Evolutionary conservation across 768 basidiomycete genomes (phyloP).

Genomic region (Xerocomus spinulosus): DNA sequence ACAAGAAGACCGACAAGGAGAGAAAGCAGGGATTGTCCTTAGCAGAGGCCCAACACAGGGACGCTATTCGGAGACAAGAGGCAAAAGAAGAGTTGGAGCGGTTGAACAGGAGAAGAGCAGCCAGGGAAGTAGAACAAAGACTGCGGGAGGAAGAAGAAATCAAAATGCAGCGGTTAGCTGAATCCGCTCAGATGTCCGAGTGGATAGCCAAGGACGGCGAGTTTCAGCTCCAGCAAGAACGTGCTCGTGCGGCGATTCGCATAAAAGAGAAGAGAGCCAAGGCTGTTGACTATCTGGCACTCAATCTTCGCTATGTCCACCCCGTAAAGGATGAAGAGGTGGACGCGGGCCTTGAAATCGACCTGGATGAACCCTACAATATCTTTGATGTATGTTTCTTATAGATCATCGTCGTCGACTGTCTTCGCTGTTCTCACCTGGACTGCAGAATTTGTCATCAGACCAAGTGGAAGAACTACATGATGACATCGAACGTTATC

Average conservation of each 20-base stretch:
- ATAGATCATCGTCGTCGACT: not conserved
- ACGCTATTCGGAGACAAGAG: constrained; percentile 78
- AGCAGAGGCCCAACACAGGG: constrained; percentile 74
- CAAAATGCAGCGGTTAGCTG: constrained; percentile 81
- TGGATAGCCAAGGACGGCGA: constrained; percentile 97
- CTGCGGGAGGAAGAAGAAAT: constrained; percentile 91
- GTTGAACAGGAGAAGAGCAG: constrained; percentile 83
- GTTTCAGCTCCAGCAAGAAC: constrained; percentile 94
- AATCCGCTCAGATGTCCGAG: constrained; percentile 96
- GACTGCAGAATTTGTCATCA: constrained; percentile 68
- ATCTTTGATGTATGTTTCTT: constrained; percentile 78
- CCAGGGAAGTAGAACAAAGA: constrained; percentile 84
- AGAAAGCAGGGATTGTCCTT: constrained; percentile 77
- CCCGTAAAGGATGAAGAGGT: constrained; percentile 72
- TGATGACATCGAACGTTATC: constrained; percentile 89
- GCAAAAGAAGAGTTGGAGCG: constrained; percentile 94
- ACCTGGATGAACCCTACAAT: constrained; percentile 96
- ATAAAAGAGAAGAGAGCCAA: constrained; percentile 96
- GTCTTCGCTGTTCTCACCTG: constrained; percentile 1
- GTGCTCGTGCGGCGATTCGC: constrained; percentile 84
- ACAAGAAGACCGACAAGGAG: constrained; percentile 98
- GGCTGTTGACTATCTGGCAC: constrained; percentile 95
- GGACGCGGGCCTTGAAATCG: constrained; percentile 91
- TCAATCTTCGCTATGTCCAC: constrained; percentile 92
- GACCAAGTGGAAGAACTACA: constrained; percentile 91